Evolutionary conservation across 768 basidiomycete genomes (phyloP).

Genomic region (Lactarius indigo): DNA sequence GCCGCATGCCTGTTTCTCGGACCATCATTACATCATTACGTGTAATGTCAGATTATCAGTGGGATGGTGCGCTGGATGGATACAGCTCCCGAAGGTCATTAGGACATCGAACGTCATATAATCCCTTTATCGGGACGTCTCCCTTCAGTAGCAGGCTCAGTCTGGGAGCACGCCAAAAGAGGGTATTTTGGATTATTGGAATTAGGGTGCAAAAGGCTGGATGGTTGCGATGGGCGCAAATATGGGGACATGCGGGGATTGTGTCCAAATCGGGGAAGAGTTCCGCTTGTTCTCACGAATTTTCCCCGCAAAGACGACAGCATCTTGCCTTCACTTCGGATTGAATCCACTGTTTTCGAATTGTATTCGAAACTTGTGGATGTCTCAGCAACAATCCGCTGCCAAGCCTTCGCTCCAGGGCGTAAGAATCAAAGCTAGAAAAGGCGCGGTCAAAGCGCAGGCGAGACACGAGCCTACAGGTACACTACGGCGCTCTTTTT

Average conservation of each 20-base stretch:
- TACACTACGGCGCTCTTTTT: slow-evolving; percentile 27
- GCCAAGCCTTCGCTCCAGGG: slow-evolving; percentile 89
- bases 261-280: slow-evolving; percentile 7
- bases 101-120: background rate
- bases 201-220: background rate
- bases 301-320: background rate
- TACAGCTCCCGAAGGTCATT: background rate
- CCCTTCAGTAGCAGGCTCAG: background rate
- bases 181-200: background rate
- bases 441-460: slow-evolving; percentile 87
- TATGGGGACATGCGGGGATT: background rate
- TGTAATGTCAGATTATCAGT: background rate
- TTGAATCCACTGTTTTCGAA: slow-evolving; percentile 24
- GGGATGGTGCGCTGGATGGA: background rate
- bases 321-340: slow-evolving; percentile 3
- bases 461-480: slow-evolving; percentile 91
- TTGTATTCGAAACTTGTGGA: slow-evolving; percentile 58
- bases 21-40: background rate
- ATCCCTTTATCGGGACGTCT: background rate
- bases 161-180: background rate
- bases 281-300: background rate
- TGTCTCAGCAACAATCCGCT: slow-evolving; percentile 86
- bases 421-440: slow-evolving; percentile 90
- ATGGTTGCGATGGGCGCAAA: background rate
- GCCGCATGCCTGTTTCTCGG: slow-evolving; percentile 5